Evolutionary conservation across 495 filamentous ascomycete species (phyloP).

Genomic region (Durotheca rogersii): DNA sequence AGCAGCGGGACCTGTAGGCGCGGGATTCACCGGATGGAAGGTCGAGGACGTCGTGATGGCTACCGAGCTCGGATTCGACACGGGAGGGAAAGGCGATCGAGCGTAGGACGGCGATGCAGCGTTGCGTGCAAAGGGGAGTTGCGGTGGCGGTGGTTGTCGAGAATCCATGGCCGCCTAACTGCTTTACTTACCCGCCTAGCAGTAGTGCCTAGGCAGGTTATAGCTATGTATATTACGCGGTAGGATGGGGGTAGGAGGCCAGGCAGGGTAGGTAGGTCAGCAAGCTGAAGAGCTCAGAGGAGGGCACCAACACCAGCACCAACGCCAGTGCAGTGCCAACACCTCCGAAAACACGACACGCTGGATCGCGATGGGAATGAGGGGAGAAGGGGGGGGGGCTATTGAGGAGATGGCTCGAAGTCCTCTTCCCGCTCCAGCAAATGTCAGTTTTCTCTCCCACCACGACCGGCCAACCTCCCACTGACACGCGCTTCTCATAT

Average conservation of each 20-base stretch:
- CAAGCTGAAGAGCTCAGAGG: too few relatives aligned
- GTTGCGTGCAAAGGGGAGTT: constrained; percentile 42
- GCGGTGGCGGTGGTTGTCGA: constrained; percentile 36
- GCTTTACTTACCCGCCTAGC: constrained; percentile 16
- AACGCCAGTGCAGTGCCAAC: too few relatives aligned
- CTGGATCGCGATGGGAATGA: neutral
- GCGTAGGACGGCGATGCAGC: constrained; percentile 36
- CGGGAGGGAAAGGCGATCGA: constrained; percentile 37
- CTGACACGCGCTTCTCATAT: constrained; percentile 15
- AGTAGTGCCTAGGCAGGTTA: constrained; percentile 19
- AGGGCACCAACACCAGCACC: too few relatives aligned
- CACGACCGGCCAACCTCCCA: too few relatives aligned
- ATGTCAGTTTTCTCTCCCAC: constrained; percentile 6
- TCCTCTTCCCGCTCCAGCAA: too few relatives aligned
- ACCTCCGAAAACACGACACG: too few relatives aligned
- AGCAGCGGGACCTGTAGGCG: constrained; percentile 26
- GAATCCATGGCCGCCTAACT: constrained; percentile 27
- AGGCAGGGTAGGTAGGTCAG: neutral
- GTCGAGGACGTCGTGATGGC: constrained; percentile 27
- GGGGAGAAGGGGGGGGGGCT: neutral
- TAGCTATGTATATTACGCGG: neutral
- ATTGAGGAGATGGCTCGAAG: too few relatives aligned
- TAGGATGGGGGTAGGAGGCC: constrained; percentile 14
- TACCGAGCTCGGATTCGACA: constrained; percentile 22
- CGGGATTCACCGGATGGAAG: constrained; percentile 33